These are phyloP conservation scores for Tinospora cordifolia DNA, from an alignment of 164 flowering plant genomes.

Conservation along the genomic window DNA sequence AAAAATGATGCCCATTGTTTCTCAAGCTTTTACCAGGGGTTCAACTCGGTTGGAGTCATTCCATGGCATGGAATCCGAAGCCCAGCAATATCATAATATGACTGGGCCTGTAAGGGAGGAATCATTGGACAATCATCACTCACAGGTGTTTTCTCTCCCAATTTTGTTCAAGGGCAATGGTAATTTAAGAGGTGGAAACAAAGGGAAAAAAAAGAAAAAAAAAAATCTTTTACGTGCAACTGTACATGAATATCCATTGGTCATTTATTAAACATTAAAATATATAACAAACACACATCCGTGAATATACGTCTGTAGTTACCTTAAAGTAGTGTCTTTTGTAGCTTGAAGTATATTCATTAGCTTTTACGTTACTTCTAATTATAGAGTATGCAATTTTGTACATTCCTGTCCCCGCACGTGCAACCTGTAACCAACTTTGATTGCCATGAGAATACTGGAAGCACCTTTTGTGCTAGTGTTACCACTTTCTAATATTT, in stretches of 20 bases:
- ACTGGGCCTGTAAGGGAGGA: slow-evolving; percentile 21
- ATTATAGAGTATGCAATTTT: no score
- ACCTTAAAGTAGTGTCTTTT: no score
- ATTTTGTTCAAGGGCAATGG: neutral
- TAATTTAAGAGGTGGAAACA: no score
- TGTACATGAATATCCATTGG: no score
- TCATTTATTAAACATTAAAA: no score
- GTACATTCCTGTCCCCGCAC: neutral
- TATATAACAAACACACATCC: no score
- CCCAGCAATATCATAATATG: slow-evolving; percentile 17
- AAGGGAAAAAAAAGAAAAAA: no score
- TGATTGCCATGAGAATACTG: neutral
- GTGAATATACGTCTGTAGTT: no score
- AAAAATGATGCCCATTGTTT: slow-evolving; percentile 96
- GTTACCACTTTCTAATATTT: neutral
- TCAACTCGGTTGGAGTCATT: slow-evolving; percentile 23
- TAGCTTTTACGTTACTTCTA: no score
- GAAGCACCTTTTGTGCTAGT: neutral
- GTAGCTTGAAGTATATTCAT: no score
- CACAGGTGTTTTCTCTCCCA: slow-evolving; percentile 25
- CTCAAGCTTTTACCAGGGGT: slow-evolving; percentile 58
- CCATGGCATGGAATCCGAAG: slow-evolving; percentile 18
- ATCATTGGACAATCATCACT: slow-evolving; percentile 14
- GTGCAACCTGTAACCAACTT: neutral
- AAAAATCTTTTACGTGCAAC: no score